A percentile compares a stretch with the other conserved stretches of the same genome.
Conservation (phyloP, 1,284 basidiomycete species). For the Melampsora larici-populina region DNA sequence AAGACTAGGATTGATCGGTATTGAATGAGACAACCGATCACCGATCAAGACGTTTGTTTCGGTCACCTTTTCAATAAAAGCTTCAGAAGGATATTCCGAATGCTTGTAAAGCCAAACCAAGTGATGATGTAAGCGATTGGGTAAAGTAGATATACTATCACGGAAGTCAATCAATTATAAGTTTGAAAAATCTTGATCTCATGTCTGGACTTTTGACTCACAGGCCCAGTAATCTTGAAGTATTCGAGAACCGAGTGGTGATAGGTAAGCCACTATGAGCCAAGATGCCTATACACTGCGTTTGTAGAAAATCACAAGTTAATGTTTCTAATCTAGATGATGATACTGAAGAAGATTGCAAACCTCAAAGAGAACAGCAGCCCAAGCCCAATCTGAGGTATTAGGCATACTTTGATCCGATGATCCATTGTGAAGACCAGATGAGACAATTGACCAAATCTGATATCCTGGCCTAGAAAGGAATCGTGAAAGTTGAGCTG, state of each 20-base stretch:
- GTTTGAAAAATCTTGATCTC: background rate
- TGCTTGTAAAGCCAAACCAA: constrained; percentile 12
- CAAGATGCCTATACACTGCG: background rate
- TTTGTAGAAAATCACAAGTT: background rate
- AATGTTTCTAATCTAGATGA: background rate
- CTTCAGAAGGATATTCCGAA: background rate
- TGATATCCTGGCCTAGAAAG: background rate
- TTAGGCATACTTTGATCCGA: background rate
- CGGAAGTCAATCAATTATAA: background rate
- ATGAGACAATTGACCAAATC: background rate
- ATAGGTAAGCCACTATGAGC: background rate
- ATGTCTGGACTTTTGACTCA: background rate
- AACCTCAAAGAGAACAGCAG: constrained; percentile 5
- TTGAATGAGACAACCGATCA: constrained; percentile 14
- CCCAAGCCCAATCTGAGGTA: constrained; percentile 4
- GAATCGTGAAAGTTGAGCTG: background rate
- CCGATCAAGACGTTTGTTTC: constrained; percentile 21
- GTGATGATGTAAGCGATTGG: constrained; percentile 19
- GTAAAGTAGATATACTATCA: constrained; percentile 24
- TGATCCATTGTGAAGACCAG: background rate
- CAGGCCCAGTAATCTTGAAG: constrained; percentile 29
- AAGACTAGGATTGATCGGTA: background rate
- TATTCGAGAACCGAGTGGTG: background rate
- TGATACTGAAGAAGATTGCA: background rate
- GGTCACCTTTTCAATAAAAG: constrained; percentile 22